phyloP scores from a whole-genome alignment of 176 grass and related monocot species.

The Saccharum spontaneum region DNA sequence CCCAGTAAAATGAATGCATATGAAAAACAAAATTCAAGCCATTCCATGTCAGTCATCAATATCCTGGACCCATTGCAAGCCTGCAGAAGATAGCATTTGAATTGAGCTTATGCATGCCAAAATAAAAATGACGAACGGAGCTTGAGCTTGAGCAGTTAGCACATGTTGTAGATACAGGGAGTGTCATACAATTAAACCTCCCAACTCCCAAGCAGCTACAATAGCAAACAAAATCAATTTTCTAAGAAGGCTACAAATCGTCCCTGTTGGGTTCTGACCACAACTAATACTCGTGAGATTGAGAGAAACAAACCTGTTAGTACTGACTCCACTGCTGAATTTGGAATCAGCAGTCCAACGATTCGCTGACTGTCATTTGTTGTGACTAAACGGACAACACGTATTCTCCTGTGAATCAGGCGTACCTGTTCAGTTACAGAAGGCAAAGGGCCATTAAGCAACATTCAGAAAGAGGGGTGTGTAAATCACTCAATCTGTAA shows the following conservation, averaged over 20 bases:
- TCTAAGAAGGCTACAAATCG: background rate
- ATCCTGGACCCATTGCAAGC: slow-evolving; percentile 58
- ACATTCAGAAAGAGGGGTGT: background rate
- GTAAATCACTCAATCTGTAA: slow-evolving; percentile 8
- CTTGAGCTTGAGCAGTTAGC: background rate
- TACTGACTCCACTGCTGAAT: slow-evolving; percentile 88
- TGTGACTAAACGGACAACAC: slow-evolving; percentile 83
- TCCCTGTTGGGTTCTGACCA: slow-evolving; percentile 3
- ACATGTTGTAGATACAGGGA: background rate
- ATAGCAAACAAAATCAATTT: background rate
- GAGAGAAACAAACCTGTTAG: slow-evolving; percentile 68
- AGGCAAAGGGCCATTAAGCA: slow-evolving; percentile 35
- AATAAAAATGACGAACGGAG: background rate
- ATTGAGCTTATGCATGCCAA: background rate
- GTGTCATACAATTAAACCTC: background rate
- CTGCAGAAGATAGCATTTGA: slow-evolving; percentile 42
- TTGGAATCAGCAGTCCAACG: slow-evolving; percentile 84
- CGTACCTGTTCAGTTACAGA: slow-evolving; percentile 49
- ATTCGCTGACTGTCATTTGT: slow-evolving; percentile 64
- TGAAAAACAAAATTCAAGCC: background rate
- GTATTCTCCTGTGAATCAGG: slow-evolving; percentile 74
- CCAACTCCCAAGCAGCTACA: background rate
- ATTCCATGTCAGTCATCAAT: slow-evolving; percentile 57
- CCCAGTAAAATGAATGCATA: slow-evolving; percentile 34
- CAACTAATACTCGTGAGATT: background rate